Base-by-base conservation (phyloP, 257 asterid genomes). In the Lantana camara region DNA sequence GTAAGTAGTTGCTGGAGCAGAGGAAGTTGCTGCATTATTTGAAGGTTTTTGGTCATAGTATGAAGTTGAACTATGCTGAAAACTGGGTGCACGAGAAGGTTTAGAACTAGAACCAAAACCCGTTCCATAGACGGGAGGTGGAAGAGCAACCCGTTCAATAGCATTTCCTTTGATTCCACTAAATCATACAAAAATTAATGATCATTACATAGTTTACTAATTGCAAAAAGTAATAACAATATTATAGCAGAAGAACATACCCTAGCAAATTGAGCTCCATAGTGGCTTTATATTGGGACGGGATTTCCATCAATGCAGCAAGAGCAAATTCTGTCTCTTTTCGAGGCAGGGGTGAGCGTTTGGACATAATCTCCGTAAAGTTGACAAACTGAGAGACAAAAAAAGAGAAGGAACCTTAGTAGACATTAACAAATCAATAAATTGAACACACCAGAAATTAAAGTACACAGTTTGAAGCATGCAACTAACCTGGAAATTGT, bases 261-360 rank as follows among this genome's bases (percentile, higher is more conserved):
- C 99, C 99, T 72, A 90, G 74, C 67, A 90, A 54, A 77, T 82
- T 83, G 24, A 94, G 95, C 86, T 84, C 96, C 85, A 94, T 73
- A 1, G 97, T 90, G 16, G 99, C 99, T 82, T 88, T 91, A 74
- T 90, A 94, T 61, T 94, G 99, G 7, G 89, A 37, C 37, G 97
- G 99, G 35, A 94, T 83, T 76, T 94, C 99, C 99, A 94, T 94
- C 74, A 94, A 70, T 15, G 99, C 87, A 37, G 97, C 54, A 63
- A 94, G 96, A 46, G 99, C 99, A 67, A 94, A 94, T 69, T 90
- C 93, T 1, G 99, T 84, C 86, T 94, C 97, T 67, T 94, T 94
- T 14, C 96, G 85, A 44, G 87, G 29, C 57, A 75, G 95, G 54
- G 77, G 83, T n/a, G 70, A 78, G 42, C 76, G 74, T 77, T 90